These are phyloP conservation scores for Thelephora aurantiotincta DNA, from an alignment of 768 basidiomycete genomes.

Conservation along the genomic window DNA sequence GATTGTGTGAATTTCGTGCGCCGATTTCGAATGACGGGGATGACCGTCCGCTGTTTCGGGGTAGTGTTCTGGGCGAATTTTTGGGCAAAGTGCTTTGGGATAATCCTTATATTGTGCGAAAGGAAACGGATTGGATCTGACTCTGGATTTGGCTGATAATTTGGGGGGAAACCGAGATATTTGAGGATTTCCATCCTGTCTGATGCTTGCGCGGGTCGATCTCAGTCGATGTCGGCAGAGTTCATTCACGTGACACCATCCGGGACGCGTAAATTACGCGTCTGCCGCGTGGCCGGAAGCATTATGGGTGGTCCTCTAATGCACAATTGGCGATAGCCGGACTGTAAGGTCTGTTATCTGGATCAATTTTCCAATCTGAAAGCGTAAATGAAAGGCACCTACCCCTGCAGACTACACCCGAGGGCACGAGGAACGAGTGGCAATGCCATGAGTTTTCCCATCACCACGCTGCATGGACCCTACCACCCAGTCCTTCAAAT, in stretches of 20 bases:
- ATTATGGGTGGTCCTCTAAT: conserved; percentile 8
- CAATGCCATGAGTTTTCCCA: too few species aligned
- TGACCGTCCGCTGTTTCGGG: conserved; percentile 50
- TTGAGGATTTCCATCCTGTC: conserved; percentile 16
- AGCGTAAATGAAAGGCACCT: too few species aligned
- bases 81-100: conserved; percentile 50
- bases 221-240: too few species aligned
- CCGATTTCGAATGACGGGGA: conserved; percentile 59
- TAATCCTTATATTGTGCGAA: conserved; percentile 35
- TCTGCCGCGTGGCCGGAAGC: too few species aligned
- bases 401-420: too few species aligned
- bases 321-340: background rate
- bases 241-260: too few species aligned
- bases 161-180: conserved; percentile 42
- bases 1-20: conserved; percentile 47
- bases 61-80: conserved; percentile 28
- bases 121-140: conserved; percentile 52
- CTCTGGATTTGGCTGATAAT: conserved; percentile 48
- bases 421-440: too few species aligned
- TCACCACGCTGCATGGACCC: too few species aligned
- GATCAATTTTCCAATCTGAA: too few species aligned
- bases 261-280: too few species aligned
- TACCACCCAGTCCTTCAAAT: too few species aligned
- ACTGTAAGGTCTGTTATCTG: background rate
- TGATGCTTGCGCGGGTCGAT: too few species aligned